Conservation (phyloP, 805 yeast species). For the Grigorovia yakushimaensis region DNA sequence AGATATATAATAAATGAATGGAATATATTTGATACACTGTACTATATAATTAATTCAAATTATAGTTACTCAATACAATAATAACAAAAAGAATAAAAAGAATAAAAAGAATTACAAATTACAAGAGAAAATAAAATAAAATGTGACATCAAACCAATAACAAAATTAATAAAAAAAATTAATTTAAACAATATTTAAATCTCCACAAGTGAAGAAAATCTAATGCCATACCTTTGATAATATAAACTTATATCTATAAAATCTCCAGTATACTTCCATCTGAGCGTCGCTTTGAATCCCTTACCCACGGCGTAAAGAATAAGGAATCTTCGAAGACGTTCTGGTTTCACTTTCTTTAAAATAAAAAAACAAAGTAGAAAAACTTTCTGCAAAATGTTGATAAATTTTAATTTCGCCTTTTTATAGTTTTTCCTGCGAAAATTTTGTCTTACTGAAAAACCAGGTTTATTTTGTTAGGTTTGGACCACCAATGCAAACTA, state of each 20-base stretch:
- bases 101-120: too few relatives aligned
- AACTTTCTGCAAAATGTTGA: too few relatives aligned
- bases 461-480: background rate
- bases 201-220: constrained; percentile 8
- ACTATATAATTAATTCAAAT: too few relatives aligned
- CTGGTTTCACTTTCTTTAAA: background rate
- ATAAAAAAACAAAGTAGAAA: too few relatives aligned
- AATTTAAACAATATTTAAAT: constrained; percentile 1
- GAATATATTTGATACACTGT: too few relatives aligned
- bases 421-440: background rate
- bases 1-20: background rate
- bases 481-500: too few relatives aligned
- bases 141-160: constrained; percentile 22
- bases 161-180: constrained; percentile 7
- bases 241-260: background rate
- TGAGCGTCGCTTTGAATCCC: constrained; percentile 42
- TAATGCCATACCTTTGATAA: constrained; percentile 12
- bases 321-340: constrained; percentile 41
- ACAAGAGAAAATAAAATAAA: background rate
- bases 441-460: too few relatives aligned
- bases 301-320: constrained; percentile 30
- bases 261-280: constrained; percentile 9
- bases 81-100: background rate
- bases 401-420: background rate
- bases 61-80: too few relatives aligned